phyloP scores from a whole-genome alignment of 1,284 basidiomycete species.

The Cryptococcus sp. region DNA sequence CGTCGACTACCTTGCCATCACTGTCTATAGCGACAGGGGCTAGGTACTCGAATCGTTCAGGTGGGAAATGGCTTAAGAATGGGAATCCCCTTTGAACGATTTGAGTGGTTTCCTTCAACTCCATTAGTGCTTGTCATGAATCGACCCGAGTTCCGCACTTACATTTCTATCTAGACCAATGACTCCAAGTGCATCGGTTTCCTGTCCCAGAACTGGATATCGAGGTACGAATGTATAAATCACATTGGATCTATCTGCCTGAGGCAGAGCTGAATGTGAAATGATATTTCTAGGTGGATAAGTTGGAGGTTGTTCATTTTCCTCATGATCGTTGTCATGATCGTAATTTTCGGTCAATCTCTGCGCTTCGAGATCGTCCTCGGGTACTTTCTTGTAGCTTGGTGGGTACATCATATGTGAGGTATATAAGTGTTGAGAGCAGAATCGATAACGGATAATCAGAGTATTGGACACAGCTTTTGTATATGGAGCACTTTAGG shows the following conservation, averaged over 20 bases:
- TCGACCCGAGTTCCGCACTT: slow-evolving; percentile 1
- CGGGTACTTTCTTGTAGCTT: neutral
- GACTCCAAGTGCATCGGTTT: slow-evolving; percentile 19
- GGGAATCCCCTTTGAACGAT: slow-evolving; percentile 20
- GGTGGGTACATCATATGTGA: neutral
- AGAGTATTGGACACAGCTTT: too few species aligned
- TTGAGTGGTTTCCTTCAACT: slow-evolving; percentile 17
- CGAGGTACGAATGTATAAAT: slow-evolving; percentile 21
- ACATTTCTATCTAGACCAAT: slow-evolving; percentile 19
- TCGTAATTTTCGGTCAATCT: too few species aligned
- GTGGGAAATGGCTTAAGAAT: slow-evolving; percentile 9
- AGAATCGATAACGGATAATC: too few species aligned
- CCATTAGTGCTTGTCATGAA: neutral
- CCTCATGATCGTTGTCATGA: too few species aligned
- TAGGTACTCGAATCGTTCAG: slow-evolving; percentile 18
- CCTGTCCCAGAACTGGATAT: slow-evolving; percentile 17
- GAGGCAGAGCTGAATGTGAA: neutral
- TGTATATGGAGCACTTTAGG: too few species aligned
- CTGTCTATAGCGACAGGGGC: slow-evolving; percentile 7
- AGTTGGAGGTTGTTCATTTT: neutral
- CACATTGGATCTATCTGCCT: neutral
- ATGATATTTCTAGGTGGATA: neutral
- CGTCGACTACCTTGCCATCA: neutral
- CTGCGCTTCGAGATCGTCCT: neutral
- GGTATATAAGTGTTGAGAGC: neutral